These are phyloP conservation scores for Kwoniella europaea DNA, from an alignment of 768 basidiomycete genomes.

Conservation along the genomic window DNA sequence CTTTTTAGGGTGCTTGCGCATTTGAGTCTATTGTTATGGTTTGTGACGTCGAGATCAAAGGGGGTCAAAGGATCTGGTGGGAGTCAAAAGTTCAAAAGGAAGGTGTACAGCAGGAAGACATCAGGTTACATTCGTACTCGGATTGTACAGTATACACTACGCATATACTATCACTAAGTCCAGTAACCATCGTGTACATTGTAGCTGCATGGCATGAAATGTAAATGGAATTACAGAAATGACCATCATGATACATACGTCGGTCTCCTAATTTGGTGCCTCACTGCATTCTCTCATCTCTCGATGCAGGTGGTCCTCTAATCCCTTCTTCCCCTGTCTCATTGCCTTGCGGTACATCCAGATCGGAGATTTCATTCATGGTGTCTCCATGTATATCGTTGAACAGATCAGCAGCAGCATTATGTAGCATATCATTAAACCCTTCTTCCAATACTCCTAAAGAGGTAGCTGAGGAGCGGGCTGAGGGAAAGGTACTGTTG, in stretches of 20 bases:
- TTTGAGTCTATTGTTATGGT: not conserved
- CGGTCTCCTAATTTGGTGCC: not conserved
- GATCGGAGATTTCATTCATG: not conserved
- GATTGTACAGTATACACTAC: not conserved
- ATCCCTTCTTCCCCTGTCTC: not conserved
- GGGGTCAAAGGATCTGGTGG: not conserved
- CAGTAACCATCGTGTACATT: not conserved
- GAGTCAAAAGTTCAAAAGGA: not conserved
- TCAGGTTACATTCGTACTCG: not conserved
- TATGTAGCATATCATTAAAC: not conserved
- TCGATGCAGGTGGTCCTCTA: not conserved
- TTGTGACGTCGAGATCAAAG: not conserved
- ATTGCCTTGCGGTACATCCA: not conserved
- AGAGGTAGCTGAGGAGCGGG: not conserved
- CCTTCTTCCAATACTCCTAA: not conserved
- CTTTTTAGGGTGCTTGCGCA: no score
- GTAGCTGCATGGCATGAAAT: not conserved
- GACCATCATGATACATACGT: not conserved
- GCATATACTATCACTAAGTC: not conserved
- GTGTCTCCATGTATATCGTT: not conserved
- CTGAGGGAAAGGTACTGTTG: not conserved
- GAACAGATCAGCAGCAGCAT: not conserved
- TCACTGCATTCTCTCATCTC: not conserved
- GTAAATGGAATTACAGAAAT: no score
- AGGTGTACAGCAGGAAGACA: not conserved